Base-by-base conservation (phyloP, 2,329 filamentous ascomycete species). In the Lasiodiplodia citricola region DNA sequence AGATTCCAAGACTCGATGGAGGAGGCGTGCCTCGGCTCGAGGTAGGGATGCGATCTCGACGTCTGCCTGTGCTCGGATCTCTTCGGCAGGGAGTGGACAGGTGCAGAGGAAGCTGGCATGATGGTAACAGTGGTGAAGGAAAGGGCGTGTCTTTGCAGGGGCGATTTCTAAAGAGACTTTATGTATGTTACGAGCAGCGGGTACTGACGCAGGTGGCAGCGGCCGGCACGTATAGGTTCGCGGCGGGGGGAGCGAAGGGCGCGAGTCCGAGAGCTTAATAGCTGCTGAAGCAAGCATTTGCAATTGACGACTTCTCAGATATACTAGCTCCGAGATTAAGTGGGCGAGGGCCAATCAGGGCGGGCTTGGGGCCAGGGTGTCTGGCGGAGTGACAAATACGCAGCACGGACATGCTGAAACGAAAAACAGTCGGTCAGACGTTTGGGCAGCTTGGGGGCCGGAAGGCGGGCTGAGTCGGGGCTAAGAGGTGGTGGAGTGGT, bases 31-130 rank as follows among this genome's bases (percentile, higher is more conserved):
- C n/a, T 60, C 11, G 63, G 50, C 21, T 64, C 55, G 31, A 69
- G 55, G 41, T 69, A 69, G 6, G 68, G 62, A 21, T 69, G 68
- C 16, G 56, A 51, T 18, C 37, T 50, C 2, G 65, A 21, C 8
- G 44, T 28, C 25, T 25, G 3, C 18, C 44, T 7, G 10, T 47
- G 44, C 31, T 47, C 37, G 11, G 60, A 38, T 8, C 44, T 31
- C n/a, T 37, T 31, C 25, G 44, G 60, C 51, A 55, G 16, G 83
- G 31, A 83, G 80, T 62, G 92, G 89, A 0, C 82, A 95, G 72
- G 81, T 96, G 6, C 80, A 90, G 71, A 90, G 89, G 76, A 91
- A 41, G 55, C 23, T 94, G 79, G 92, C 93, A 0, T 93, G 44
- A 88, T 73, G 93, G 93, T 2, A 92, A 95, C 10, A 85, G 18